phyloP scores from a whole-genome alignment of 768 basidiomycete genomes.

The Xerocomellus amylosporus region DNA sequence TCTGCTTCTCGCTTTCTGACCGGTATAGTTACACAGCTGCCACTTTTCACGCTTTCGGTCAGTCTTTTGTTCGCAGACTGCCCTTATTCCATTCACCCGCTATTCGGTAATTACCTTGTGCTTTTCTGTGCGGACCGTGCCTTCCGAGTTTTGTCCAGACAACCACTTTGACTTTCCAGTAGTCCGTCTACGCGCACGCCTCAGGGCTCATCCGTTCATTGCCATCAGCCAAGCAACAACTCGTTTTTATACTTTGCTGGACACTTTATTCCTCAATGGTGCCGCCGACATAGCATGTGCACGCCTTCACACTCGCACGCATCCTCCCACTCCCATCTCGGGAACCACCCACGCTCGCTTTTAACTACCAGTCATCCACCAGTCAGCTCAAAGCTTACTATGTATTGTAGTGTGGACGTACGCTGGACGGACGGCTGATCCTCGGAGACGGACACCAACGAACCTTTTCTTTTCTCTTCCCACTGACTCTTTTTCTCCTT shows the following conservation, averaged over 20 bases:
- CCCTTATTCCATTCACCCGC: constrained; percentile 23
- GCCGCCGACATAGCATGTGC: constrained; percentile 13
- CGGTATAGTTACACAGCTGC: constrained; percentile 26
- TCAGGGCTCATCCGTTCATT: constrained; percentile 27
- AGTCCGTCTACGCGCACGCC: constrained; percentile 17
- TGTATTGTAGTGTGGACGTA: constrained; percentile 27
- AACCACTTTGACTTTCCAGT: constrained; percentile 18
- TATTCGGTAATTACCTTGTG: constrained; percentile 31
- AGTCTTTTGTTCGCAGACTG: constrained; percentile 26
- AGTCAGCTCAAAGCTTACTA: constrained; percentile 16
- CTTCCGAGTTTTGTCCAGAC: constrained; percentile 16
- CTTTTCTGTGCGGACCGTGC: constrained; percentile 22
- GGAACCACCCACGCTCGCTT: constrained; percentile 23
- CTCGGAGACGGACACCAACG: constrained; percentile 24
- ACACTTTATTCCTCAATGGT: constrained; percentile 17
- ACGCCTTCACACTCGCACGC: constrained; percentile 1
- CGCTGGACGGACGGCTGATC: constrained; percentile 23
- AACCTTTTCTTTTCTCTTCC: constrained; percentile 11
- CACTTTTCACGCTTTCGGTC: constrained; percentile 26
- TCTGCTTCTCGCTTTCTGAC: constrained; percentile 35
- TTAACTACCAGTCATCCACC: constrained; percentile 7
- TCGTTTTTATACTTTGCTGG: constrained; percentile 23
- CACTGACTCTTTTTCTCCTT: constrained; percentile 14
- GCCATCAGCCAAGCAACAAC: constrained; percentile 21
- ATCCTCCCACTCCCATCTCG: background rate